phyloP scores from a whole-genome alignment of 2,329 filamentous ascomycete genomes.

The Madurella mycetomatis region DNA sequence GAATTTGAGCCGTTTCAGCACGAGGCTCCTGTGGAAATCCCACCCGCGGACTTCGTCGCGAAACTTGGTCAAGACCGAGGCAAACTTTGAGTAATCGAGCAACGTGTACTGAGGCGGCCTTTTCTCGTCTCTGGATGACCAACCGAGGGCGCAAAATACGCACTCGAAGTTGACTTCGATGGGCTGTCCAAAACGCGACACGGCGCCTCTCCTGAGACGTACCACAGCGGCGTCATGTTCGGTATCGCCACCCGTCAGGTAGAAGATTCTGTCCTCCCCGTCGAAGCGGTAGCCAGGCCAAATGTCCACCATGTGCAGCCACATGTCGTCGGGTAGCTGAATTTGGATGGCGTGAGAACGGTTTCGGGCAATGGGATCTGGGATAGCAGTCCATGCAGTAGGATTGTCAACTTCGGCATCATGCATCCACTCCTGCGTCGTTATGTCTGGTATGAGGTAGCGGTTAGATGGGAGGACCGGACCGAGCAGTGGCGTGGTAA shows the following conservation, averaged over 20 bases:
- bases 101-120: not conserved
- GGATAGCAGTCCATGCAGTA: not conserved
- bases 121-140: not conserved
- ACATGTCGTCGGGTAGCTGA: not conserved
- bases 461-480: not conserved
- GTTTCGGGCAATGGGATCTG: not conserved
- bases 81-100: not conserved
- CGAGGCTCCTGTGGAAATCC: not conserved
- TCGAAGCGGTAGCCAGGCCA: conserved; percentile 1
- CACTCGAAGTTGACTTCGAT: conserved; percentile 1
- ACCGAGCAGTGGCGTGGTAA: not conserved
- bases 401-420: not conserved
- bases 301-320: not conserved
- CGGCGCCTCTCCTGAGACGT: not conserved
- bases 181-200: not conserved
- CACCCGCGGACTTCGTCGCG: not conserved
- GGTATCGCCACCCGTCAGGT: not conserved
- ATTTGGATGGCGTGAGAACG: conserved; percentile 1
- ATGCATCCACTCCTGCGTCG: not conserved
- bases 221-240: not conserved
- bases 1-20: not conserved
- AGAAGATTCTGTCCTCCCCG: not conserved
- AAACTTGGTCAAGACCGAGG: not conserved
- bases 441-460: conserved; percentile 1
- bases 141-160: conserved; percentile 1